phyloP scores from a whole-genome alignment of 2,329 filamentous ascomycete genomes.

The Orbilia brochopaga region DNA sequence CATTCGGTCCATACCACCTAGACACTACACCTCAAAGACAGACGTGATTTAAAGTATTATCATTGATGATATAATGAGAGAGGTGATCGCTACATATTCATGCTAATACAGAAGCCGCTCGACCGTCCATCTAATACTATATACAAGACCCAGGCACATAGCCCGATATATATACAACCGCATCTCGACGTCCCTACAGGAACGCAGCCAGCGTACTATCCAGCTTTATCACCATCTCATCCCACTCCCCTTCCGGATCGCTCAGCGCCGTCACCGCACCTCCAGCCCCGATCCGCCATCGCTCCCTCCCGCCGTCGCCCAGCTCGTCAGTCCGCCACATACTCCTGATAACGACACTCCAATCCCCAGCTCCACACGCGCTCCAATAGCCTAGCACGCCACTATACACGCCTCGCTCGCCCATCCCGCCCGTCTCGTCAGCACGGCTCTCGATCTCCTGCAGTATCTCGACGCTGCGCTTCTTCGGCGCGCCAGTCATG shows the following conservation, averaged over 20 bases:
- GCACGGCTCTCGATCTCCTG: conserved; percentile 67
- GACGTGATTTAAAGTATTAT: too few relatives aligned
- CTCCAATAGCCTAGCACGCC: conserved; percentile 91
- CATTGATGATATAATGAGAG: too few relatives aligned
- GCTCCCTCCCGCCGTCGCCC: conserved; percentile 60
- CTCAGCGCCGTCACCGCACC: conserved; percentile 88
- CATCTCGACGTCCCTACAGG: conserved; percentile 3
- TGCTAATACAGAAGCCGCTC: conserved; percentile 5
- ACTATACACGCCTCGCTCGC: conserved; percentile 77
- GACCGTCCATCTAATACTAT: too few relatives aligned
- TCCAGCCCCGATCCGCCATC: conserved; percentile 86
- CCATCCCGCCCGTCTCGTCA: conserved; percentile 52
- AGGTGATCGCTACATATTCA: too few relatives aligned
- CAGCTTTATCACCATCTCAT: conserved; percentile 86
- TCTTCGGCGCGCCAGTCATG: conserved; percentile 97
- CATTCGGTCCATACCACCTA: too few relatives aligned
- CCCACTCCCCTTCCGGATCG: conserved; percentile 77
- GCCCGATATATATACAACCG: neutral
- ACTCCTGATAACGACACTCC: conserved; percentile 87
- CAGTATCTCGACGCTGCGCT: conserved; percentile 84
- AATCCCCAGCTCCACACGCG: conserved; percentile 81
- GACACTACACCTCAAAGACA: too few relatives aligned
- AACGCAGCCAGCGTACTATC: conserved; percentile 47
- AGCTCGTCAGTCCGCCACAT: conserved; percentile 73
- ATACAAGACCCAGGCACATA: too few relatives aligned